Evolutionary conservation across 345 rosid genomes (phyloP).

Genomic region (Eucalyptus rudis): DNA sequence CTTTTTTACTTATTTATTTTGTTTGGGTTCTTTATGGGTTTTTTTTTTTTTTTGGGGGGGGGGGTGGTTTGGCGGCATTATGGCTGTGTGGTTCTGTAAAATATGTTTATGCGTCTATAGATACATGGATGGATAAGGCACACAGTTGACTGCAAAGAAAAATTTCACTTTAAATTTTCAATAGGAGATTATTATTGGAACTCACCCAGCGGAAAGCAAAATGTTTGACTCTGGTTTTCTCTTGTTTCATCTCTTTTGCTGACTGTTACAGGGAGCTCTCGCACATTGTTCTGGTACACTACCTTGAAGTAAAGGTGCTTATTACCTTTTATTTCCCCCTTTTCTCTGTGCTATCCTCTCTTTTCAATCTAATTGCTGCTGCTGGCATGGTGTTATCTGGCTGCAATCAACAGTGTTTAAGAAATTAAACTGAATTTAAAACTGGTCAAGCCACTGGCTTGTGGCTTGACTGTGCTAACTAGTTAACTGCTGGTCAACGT

Average conservation of each 20-base stretch:
- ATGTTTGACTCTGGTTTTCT: not conserved
- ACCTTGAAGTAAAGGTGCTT: conserved; percentile 75
- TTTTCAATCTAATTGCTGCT: not conserved
- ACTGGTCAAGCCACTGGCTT: not conserved
- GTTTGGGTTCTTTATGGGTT: not conserved
- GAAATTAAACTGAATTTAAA: not conserved
- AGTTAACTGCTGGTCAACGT: not conserved
- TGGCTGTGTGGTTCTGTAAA: not conserved
- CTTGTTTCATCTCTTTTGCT: not conserved
- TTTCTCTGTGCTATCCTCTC: not conserved
- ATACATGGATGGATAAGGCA: not conserved
- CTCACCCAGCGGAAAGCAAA: not conserved
- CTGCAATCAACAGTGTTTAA: not conserved
- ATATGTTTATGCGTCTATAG: not conserved
- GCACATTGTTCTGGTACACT: conserved; percentile 88
- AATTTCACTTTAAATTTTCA: not conserved
- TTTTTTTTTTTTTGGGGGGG: not conserved
- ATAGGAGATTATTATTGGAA: not conserved
- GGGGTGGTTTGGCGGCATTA: not conserved
- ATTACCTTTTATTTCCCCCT: not conserved
- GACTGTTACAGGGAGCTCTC: conserved; percentile 56
- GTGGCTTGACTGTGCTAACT: not conserved
- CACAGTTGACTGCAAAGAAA: not conserved
- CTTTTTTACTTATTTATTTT: not conserved
- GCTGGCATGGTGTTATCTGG: not conserved